Evolutionary conservation across 306 rosid species (phyloP), one percentile per base, ranked within the genome.

Genomic region (Corylus americana): DNA sequence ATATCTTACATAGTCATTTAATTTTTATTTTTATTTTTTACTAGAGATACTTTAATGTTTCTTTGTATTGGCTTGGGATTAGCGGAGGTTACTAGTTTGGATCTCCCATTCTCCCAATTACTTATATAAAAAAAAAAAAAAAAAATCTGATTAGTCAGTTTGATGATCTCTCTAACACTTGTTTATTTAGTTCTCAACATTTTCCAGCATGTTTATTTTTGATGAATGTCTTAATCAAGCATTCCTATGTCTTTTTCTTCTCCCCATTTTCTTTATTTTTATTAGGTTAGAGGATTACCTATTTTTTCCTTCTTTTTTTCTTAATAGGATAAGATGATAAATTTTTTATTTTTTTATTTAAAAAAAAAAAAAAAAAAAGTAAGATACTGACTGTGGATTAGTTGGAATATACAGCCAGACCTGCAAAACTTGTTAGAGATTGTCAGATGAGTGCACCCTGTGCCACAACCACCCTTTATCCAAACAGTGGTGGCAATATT

Each of bases 401-500:
- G 49, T 39, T 50, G 49, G 49, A 71, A 6, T 18, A 66, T 82
- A 78, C 74, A 82, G 86, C 83, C 47, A 78, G 88, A 75, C 79
- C 88, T 17, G 86, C 88, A 53, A 79, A 73, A 73, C 86, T 76
- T 4, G 79, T 79, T 37, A 73, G 61, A 82, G 86, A 85, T 68
- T 82, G 88, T 37, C 77, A 79, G 71, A 85, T 82, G 88, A 55
- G 7, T 67, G 88, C 86, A 68, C 86, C 88, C 0, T 85, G 86
- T 11, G 59, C 69, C 62, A 79, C 81, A 67, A 82, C 86, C 63
- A 58, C 77, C 54, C 88, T 85, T 11, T 73, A 82, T 85, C 84
- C 88, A 45, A 85, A 79, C 68, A 85, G 75, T 37, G 84, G 82
- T 48, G 88, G 86, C 84, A 85, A 85, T 79, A 79, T 85, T 50